Base-by-base conservation (phyloP, 2,329 filamentous ascomycete species). In the Microsporum ferrugineum region DNA sequence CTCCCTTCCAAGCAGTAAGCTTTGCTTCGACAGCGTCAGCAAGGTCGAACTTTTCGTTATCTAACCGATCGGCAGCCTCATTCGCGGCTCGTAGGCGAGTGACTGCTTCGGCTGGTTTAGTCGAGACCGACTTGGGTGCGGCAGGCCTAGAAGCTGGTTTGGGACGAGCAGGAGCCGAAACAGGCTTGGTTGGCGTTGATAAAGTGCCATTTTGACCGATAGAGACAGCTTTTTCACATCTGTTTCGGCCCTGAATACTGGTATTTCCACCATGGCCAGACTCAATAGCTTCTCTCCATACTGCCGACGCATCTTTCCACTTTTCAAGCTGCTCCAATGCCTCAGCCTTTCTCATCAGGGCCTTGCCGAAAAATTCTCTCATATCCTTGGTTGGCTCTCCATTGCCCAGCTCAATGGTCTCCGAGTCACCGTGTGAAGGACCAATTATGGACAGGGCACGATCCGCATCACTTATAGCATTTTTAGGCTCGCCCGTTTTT, bases 281-380 rank as follows among this genome's bases (percentile, higher is more conserved):
- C 73, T 95, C 88, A 1, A 97, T 88, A 38, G 89, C 91, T 60
- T 83, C 77, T 68, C 86, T 85, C 94, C 94, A 99, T 0, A 88
- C 85, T 1, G 79, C 77, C 0, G 84, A 85, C 1, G 94, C 94
- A 58, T 97, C 92, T 2, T 78, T 76, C 92, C 92, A 99, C 71
- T 88, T 89, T 76, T 99, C 94, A 80, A 99, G 87, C 70, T 96
- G 88, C 73, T 99, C 94, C 5, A 97, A 80, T 0, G 91, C 94
- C 75, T 99, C 94, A 0, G 94, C 94, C 77, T 97, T 97, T 60
- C 94, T 87, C 76, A 89, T 92, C 34, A 97, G 77, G 0, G 92
- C 92, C 73, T 97, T 99, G 59, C 90, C 91, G 70, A 88, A 97
- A 64, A 96, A 88, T 17, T 96, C 91, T 65, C 84, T 88, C 89